These are phyloP conservation scores for Colletotrichum sidae DNA, from an alignment of 2,329 filamentous ascomycete genomes.

Conservation along the genomic window DNA sequence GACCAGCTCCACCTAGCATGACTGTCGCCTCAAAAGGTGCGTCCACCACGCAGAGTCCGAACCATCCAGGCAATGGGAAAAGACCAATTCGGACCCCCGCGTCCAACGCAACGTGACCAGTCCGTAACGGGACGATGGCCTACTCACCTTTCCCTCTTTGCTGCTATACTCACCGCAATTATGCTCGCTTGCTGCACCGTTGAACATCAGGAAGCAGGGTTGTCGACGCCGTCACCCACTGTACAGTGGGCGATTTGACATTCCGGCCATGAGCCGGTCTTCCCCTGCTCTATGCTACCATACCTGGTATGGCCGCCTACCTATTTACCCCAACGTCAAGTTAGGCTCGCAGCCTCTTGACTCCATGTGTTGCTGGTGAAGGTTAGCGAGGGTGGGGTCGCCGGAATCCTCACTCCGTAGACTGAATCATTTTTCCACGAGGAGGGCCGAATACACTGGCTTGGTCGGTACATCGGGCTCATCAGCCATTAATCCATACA, in stretches of 20 bases:
- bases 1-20: too few species aligned
- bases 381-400: slow-evolving; percentile 7
- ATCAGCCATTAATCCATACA: neutral
- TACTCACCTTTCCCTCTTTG: slow-evolving; percentile 1
- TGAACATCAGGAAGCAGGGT: neutral
- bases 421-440: slow-evolving; percentile 8
- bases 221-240: slow-evolving; percentile 1
- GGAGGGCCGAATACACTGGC: slow-evolving; percentile 16
- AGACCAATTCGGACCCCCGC: slow-evolving; percentile 1
- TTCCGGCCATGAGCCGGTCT: too few species aligned
- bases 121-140: slow-evolving; percentile 6
- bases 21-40: neutral
- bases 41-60: neutral
- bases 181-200: slow-evolving; percentile 6
- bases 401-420: slow-evolving; percentile 22
- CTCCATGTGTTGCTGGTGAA: neutral
- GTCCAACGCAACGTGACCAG: neutral
- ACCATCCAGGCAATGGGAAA: neutral
- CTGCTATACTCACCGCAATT: slow-evolving; percentile 25
- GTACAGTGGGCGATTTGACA: too few species aligned
- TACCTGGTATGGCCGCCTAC: slow-evolving; percentile 2
- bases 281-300: too few species aligned
- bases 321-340: slow-evolving; percentile 22
- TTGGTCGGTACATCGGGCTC: slow-evolving; percentile 10
- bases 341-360: slow-evolving; percentile 13